These are phyloP conservation scores for Raphanus raphanistrum DNA, from an alignment of 345 rosid species.

Conservation along the genomic window DNA sequence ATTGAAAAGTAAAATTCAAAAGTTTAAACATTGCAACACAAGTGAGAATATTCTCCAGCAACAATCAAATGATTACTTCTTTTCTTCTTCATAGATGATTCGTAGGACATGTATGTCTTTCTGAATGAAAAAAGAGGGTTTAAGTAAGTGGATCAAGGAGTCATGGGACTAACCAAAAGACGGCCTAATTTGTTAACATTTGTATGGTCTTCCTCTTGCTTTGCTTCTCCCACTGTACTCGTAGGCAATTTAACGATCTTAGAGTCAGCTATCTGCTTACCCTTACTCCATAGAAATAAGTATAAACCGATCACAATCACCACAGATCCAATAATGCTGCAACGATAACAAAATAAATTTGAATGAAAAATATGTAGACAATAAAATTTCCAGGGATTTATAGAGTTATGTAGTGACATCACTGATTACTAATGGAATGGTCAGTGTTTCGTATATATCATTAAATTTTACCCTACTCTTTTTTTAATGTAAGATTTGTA, in stretches of 20 bases:
- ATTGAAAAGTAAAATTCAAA: not conserved
- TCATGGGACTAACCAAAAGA: constrained; percentile 37
- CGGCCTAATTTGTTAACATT: constrained; percentile 16
- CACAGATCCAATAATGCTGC: constrained; percentile 36
- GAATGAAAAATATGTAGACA: not conserved
- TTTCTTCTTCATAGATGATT: constrained; percentile 1
- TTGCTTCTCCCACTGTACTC: constrained; percentile 23
- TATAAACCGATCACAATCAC: constrained; percentile 38
- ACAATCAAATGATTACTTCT: not conserved
- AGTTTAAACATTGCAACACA: not conserved
- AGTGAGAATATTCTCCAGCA: not conserved
- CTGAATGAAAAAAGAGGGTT: not conserved
- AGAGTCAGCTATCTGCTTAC: constrained; percentile 13
- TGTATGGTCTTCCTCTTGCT: constrained; percentile 28
- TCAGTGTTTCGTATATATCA: not conserved
- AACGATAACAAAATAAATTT: not conserved
- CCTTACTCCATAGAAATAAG: constrained; percentile 38
- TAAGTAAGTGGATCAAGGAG: constrained; percentile 33
- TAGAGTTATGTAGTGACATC: not conserved
- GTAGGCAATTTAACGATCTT: constrained; percentile 25
- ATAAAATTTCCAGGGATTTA: not conserved
- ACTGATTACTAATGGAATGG: not conserved
- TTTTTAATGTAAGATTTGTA: not conserved
- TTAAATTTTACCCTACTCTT: not conserved
- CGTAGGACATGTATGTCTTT: not conserved